Evolutionary conservation across 2,329 filamentous ascomycete species (phyloP).

Genomic region (Neonectria punicea): DNA sequence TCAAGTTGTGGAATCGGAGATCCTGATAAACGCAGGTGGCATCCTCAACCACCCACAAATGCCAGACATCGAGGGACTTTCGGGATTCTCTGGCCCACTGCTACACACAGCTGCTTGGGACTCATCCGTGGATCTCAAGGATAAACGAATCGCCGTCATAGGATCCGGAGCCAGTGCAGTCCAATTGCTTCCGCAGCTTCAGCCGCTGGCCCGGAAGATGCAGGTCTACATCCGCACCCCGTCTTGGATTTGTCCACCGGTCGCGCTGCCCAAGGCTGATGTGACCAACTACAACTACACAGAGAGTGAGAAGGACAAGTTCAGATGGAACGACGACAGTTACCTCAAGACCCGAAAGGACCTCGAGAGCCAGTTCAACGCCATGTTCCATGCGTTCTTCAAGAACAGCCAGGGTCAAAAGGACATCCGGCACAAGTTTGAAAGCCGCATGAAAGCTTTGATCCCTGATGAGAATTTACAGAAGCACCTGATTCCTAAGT

Average conservation of each 20-base stretch:
- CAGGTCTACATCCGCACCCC: slow-evolving; percentile 59
- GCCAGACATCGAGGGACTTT: slow-evolving; percentile 59
- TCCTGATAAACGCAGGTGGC: slow-evolving; percentile 35
- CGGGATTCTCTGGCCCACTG: slow-evolving; percentile 56
- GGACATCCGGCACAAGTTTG: slow-evolving; percentile 25
- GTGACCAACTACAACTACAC: slow-evolving; percentile 25
- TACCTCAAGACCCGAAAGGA: slow-evolving; percentile 45
- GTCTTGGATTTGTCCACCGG: slow-evolving; percentile 55
- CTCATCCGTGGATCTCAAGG: slow-evolving; percentile 49
- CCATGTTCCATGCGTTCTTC: slow-evolving; percentile 53
- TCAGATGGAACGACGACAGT: slow-evolving; percentile 9
- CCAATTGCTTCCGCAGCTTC: slow-evolving; percentile 55
- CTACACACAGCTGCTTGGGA: slow-evolving; percentile 59
- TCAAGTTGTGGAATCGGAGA: slow-evolving; percentile 17
- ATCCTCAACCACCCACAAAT: slow-evolving; percentile 53
- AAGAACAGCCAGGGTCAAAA: slow-evolving; percentile 41
- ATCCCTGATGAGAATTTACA: slow-evolving; percentile 28
- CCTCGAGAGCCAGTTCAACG: slow-evolving; percentile 52
- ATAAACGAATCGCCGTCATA: slow-evolving; percentile 51
- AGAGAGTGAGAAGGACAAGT: slow-evolving; percentile 21
- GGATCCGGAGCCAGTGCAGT: slow-evolving; percentile 49
- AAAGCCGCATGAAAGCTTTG: slow-evolving; percentile 27
- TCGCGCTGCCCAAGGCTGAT: slow-evolving; percentile 20
- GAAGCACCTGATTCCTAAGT: slow-evolving; percentile 32
- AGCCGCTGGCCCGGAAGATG: slow-evolving; percentile 52